Evolutionary conservation across 495 filamentous ascomycete genomes (phyloP), one percentile per base, ranked within the genome.

Genomic region (Aspergillus egyptiacus): DNA sequence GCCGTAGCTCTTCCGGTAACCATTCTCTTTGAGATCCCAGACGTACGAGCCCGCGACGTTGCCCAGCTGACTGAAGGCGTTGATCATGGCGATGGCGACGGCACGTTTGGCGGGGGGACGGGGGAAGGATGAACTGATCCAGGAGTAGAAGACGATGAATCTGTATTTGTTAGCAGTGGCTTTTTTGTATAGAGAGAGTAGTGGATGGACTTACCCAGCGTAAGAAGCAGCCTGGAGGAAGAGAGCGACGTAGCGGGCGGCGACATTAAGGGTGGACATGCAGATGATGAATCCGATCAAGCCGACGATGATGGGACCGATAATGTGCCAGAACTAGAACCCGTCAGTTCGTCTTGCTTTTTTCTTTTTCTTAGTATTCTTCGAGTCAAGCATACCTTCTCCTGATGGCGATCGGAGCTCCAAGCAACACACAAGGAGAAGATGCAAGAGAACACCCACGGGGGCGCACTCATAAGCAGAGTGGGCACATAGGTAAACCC

Each of bases 51-150:
- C 63, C 3, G 63, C 63, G 2, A 66, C 61, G 48, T 66, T 66
- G 15, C 63, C 63, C 1, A 66, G 59, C 39, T 66, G 63, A 19
- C 78, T 79, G 36, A 91, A 77, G 2, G 87, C 86, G 61, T 94
- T 94, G 70, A 91, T 87, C 51, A 85, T 77, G 27, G 89, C 89
- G 2, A 93, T 68, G 0, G 85, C 86, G 0, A 86, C 88, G 1
- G 88, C 87, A 33, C 87, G 82, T 67, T 95, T 95, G 20, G 85
- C 83, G 0, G 84, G 87, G 0, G 89, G 89, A 3, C 88, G 79
- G 6, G 87, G 87, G 53, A 93, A 76, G 2, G 82, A 82, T 61
- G 88, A 86, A 46, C 74, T 79, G 56, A 91, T 89, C 87, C 87
- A 94, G 7, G 82, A 81, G 23, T 89, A 74, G 30, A 77, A 76